phyloP scores from a whole-genome alignment of 306 rosid species.

The Rosa persica region DNA sequence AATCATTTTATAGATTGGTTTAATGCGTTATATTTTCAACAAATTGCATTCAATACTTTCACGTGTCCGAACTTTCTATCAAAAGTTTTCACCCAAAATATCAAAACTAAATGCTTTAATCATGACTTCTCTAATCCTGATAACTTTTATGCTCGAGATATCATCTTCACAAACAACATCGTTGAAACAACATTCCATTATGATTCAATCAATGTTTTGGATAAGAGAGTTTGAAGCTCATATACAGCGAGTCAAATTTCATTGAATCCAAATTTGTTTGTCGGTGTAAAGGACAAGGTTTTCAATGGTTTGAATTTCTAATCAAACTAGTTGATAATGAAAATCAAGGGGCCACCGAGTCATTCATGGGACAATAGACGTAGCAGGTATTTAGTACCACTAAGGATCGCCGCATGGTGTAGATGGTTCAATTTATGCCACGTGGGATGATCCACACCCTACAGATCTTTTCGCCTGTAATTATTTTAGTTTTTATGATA shows the following conservation, averaged over 20 bases:
- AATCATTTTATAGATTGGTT: too few species aligned
- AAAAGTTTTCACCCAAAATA: too few species aligned
- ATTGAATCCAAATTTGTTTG: neutral
- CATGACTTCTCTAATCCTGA: too few species aligned
- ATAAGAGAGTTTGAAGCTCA: slow-evolving; percentile 1
- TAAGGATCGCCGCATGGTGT: slow-evolving; percentile 54
- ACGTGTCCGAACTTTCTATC: too few species aligned
- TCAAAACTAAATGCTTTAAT: too few species aligned
- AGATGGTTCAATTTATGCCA: slow-evolving; percentile 30
- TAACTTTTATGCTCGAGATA: too few species aligned
- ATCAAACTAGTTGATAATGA: neutral
- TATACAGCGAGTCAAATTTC: neutral
- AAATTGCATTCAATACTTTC: too few species aligned
- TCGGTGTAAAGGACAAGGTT: neutral
- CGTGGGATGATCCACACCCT: slow-evolving; percentile 25
- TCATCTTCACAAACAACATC: neutral
- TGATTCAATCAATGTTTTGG: slow-evolving; percentile 15
- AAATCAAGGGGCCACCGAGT: neutral
- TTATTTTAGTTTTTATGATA: too few species aligned
- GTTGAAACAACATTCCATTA: neutral
- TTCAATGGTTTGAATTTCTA: neutral
- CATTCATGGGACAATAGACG: slow-evolving; percentile 1
- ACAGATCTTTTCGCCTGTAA: neutral
- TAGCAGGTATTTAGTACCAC: slow-evolving; percentile 17
- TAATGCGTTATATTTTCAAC: too few species aligned